A percentile compares a stretch with the other conserved stretches of the same genome.
These are phyloP conservation scores for Pleurotus sapidus DNA, from an alignment of 768 basidiomycete species.

Conservation along the genomic window DNA sequence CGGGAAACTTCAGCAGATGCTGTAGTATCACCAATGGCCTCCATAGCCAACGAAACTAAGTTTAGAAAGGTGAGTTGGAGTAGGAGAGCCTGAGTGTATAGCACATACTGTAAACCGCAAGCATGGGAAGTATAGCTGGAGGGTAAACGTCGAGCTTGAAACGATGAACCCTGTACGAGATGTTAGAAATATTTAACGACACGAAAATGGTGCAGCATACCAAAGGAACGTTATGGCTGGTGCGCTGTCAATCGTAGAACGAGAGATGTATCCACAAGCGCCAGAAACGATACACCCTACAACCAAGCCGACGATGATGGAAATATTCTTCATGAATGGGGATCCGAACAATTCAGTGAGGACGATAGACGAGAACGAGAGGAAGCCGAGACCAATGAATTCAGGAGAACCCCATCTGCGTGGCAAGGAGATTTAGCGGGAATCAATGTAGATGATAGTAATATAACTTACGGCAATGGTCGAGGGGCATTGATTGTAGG, in stretches of 20 bases:
- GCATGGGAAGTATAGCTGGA: slow-evolving; percentile 54
- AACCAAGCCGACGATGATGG: slow-evolving; percentile 70
- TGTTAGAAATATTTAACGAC: background rate
- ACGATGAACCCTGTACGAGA: slow-evolving; percentile 53
- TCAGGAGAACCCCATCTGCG: slow-evolving; percentile 75
- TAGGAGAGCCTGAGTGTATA: background rate
- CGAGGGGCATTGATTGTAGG: slow-evolving; percentile 69
- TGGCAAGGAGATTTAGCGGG: background rate
- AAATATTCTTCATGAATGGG: slow-evolving; percentile 81
- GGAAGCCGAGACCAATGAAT: slow-evolving; percentile 85
- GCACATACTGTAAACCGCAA: slow-evolving; percentile 31
- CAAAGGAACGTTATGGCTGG: slow-evolving; percentile 84
- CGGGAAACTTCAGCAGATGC: slow-evolving; percentile 82
- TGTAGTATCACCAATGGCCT: slow-evolving; percentile 83
- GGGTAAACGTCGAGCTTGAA: slow-evolving; percentile 79
- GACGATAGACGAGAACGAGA: slow-evolving; percentile 75
- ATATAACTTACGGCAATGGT: slow-evolving; percentile 54
- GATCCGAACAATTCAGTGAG: slow-evolving; percentile 81
- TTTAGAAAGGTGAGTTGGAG: background rate
- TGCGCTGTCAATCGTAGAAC: slow-evolving; percentile 57
- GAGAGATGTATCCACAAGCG: slow-evolving; percentile 74
- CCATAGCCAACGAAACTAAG: slow-evolving; percentile 71
- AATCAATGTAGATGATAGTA: background rate
- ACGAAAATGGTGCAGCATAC: slow-evolving; percentile 23
- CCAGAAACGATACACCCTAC: slow-evolving; percentile 83